Evolutionary conservation across 345 rosid species (phyloP).

Genomic region (Dimocarpus longan): DNA sequence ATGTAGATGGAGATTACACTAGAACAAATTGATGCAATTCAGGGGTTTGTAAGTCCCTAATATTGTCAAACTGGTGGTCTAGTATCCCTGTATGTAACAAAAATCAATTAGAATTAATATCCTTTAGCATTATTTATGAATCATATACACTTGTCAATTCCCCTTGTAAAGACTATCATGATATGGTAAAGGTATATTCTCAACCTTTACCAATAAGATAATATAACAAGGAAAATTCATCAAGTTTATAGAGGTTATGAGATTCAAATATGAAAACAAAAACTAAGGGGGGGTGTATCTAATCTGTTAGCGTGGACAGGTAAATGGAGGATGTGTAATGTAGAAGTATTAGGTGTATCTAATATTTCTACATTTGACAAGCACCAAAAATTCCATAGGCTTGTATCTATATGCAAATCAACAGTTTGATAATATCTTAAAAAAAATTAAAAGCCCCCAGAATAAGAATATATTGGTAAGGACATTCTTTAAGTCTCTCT

Average conservation of each 20-base stretch:
- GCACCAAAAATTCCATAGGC: no score
- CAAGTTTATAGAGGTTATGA: background rate
- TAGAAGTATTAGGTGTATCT: no score
- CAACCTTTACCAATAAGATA: no score
- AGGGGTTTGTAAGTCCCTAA: background rate
- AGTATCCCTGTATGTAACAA: constrained; percentile 25
- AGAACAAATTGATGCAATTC: constrained; percentile 17
- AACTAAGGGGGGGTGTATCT: no score
- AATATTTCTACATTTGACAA: no score
- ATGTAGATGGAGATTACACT: constrained; percentile 19
- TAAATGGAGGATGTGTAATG: no score
- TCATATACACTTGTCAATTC: background rate
- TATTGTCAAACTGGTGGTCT: constrained; percentile 23
- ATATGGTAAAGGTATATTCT: background rate
- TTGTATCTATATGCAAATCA: no score
- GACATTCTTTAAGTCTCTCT: no score
- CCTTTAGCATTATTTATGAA: background rate
- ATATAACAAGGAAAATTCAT: background rate
- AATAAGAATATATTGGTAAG: no score
- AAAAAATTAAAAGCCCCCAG: no score
- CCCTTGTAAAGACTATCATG: background rate
- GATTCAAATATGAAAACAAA: background rate
- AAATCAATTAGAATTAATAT: background rate
- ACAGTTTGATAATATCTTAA: no score
- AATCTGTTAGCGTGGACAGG: no score